phyloP scores from a whole-genome alignment of 2,329 filamentous ascomycete species.

The Fusarium ramigenum region DNA sequence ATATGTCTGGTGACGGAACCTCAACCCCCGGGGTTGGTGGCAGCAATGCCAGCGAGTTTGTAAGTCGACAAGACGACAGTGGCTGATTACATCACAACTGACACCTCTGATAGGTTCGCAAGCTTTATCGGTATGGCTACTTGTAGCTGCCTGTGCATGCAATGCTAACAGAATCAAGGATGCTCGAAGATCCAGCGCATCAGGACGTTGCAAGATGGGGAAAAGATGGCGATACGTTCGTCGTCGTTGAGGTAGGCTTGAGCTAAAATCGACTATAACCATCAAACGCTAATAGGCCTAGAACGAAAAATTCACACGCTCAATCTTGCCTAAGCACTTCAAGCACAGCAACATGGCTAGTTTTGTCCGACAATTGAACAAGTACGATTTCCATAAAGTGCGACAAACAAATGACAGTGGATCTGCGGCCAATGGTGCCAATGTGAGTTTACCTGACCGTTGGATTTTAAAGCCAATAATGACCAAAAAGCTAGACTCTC shows the following conservation, averaged over 20 bases:
- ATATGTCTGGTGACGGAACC: conserved; percentile 49
- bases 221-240: conserved; percentile 93
- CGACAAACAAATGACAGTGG: conserved; percentile 59
- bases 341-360: conserved; percentile 99
- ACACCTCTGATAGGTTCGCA: conserved; percentile 77
- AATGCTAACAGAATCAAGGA: conserved; percentile 52
- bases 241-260: conserved; percentile 85
- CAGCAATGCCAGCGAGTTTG: conserved; percentile 96
- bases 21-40: conserved; percentile 52
- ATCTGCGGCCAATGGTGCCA: conserved; percentile 48
- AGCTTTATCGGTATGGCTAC: conserved; percentile 86
- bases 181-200: conserved; percentile 96
- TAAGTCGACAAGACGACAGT: conserved; percentile 60
- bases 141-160: not conserved
- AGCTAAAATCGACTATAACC: conserved; percentile 11
- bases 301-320: conserved; percentile 99
- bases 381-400: conserved; percentile 99
- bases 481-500: conserved; percentile 54
- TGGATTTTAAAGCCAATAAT: not conserved
- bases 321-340: conserved; percentile 96
- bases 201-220: conserved; percentile 95
- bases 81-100: conserved; percentile 26
- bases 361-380: conserved; percentile 95
- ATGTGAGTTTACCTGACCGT: conserved; percentile 42
- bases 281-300: conserved; percentile 51